Conservation (phyloP, 768 basidiomycete species). For the Sarcodon aspratus region DNA sequence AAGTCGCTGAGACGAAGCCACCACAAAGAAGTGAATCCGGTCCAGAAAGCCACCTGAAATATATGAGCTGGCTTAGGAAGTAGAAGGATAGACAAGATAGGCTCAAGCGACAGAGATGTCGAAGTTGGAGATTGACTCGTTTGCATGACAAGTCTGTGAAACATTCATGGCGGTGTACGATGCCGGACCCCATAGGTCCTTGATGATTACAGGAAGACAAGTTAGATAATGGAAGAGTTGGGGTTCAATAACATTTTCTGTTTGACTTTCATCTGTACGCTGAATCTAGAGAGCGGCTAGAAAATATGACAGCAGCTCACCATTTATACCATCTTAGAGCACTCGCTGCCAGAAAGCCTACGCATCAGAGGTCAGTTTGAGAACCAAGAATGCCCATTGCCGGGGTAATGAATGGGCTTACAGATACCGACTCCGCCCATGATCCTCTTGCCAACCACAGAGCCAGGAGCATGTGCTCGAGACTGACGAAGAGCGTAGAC, state of each 20-base stretch:
- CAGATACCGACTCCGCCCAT: constrained; percentile 55
- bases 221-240: background rate
- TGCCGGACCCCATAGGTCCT: too few species aligned
- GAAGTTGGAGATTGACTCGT: too few species aligned
- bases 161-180: too few species aligned
- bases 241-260: background rate
- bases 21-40: too few species aligned
- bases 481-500: constrained; percentile 59
- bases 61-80: too few species aligned
- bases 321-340: background rate
- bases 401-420: constrained; percentile 10
- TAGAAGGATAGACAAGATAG: too few species aligned
- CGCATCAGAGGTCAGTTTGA: background rate
- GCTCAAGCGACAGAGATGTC: too few species aligned
- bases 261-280: background rate
- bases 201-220: too few species aligned
- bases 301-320: background rate
- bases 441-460: constrained; percentile 45
- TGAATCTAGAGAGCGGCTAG: background rate
- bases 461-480: constrained; percentile 51
- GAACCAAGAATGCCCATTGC: background rate
- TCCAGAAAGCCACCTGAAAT: too few species aligned
- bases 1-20: too few species aligned
- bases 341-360: background rate
- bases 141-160: too few species aligned